Evolutionary conservation across 2,329 filamentous ascomycete genomes (phyloP).

Genomic region (Orbilia ellipsospora): DNA sequence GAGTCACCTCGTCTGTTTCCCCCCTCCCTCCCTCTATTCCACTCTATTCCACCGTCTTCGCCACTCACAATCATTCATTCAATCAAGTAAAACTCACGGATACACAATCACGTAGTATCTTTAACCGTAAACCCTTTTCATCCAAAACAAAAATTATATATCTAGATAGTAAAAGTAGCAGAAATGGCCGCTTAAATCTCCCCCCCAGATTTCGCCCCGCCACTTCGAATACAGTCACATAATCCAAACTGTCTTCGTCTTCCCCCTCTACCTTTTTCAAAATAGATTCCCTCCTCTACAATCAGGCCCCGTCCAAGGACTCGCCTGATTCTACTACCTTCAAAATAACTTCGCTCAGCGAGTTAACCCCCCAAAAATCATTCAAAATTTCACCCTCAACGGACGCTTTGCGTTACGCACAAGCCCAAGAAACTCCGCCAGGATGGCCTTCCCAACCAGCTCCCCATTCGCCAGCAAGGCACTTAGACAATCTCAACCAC

Average conservation of each 20-base stretch:
- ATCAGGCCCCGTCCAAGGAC: conserved; percentile 48
- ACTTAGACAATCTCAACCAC: not conserved
- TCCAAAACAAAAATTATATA: conserved; percentile 9
- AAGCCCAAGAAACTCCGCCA: conserved; percentile 54
- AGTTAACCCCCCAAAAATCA: conserved; percentile 41
- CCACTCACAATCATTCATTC: conserved; percentile 9
- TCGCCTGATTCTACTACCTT: conserved; percentile 44
- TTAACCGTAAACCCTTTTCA: not conserved
- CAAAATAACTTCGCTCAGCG: conserved; percentile 55
- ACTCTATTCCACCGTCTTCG: conserved; percentile 3
- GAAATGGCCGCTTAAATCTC: conserved; percentile 48
- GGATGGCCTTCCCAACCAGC: conserved; percentile 47
- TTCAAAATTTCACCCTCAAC: conserved; percentile 56
- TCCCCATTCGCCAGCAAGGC: conserved; percentile 42
- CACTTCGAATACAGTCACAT: not conserved
- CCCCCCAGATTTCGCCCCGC: conserved; percentile 7
- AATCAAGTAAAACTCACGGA: not conserved
- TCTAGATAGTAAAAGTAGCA: not conserved
- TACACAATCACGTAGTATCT: not conserved
- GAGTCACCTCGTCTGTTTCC: conserved; percentile 36
- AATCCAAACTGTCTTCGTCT: not conserved
- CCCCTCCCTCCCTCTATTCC: not conserved
- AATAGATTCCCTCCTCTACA: conserved; percentile 29
- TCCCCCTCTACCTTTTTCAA: conserved; percentile 11
- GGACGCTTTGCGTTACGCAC: conserved; percentile 54